Base-by-base conservation (phyloP, 495 filamentous ascomycete species). In the Bacidia rubella region DNA sequence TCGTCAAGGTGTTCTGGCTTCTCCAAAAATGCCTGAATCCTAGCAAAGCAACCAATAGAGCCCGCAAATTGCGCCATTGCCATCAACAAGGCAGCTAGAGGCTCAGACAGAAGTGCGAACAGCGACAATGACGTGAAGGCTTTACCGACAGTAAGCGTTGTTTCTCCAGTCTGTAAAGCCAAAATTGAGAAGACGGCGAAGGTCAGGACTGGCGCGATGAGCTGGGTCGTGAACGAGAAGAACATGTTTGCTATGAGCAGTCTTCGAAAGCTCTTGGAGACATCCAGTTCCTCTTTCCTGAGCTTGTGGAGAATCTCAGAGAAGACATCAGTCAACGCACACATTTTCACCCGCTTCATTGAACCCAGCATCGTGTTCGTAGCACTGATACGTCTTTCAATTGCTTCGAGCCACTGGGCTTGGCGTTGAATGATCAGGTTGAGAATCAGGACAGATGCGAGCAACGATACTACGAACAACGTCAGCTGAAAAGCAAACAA, bases 291-390 rank as follows among this genome's bases (percentile, higher is more conserved):
- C 15, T 77, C 68, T 12, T 78, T 62, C 9, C 77, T 72, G 26
- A 83, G 60, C 0, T 60, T 56, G 41, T 79, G 69, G 1, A 85
- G 64, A 19, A 64, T 68, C 17, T 59, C 21, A 1, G 62, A 60
- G 11, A 79, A 54, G 2, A 42, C 47, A 0, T 65, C 55, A n/a
- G 70, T 69, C 4, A 83, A 60, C 1, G 79, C 81, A 3, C 79
- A 70, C 73, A 82, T 79, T 54, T 83, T 85, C 38, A 86, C 65
- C 20, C 74, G 73, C 54, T 82, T 82, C 58, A 81, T 77, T 0
- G 74, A 68, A 11, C 72, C 64, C 3, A 84, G 59, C 66, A 78
- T 74, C 0, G 70, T 57, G 4, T 66, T 70, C 5, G 74, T 79
- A 24, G 68, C 65, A 21, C 70, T 66, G 26, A 81, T 74, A 19